Conservation (phyloP, 768 basidiomycete genomes). For the Leccinellum rugosiceps region DNA sequence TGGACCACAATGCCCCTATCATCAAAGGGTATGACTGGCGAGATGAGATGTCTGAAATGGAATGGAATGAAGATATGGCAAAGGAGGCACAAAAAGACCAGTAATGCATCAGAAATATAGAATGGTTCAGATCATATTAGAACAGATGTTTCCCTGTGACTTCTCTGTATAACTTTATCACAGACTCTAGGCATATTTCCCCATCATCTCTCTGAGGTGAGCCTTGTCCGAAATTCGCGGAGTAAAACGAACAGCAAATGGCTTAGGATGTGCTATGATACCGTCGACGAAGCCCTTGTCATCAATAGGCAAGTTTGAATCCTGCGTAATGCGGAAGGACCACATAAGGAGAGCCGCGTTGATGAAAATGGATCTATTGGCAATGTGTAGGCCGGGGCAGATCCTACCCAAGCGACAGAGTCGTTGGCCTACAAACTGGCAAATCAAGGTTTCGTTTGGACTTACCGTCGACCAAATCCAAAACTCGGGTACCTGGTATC, state of each 20-base stretch:
- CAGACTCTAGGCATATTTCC: constrained; percentile 18
- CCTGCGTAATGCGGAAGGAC: constrained; percentile 57
- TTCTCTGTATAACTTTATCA: background rate
- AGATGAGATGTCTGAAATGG: background rate
- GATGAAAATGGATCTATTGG: constrained; percentile 58
- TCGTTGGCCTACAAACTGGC: background rate
- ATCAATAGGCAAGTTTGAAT: constrained; percentile 56
- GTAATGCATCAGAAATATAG: background rate
- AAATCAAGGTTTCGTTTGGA: background rate
- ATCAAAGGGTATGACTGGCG: background rate
- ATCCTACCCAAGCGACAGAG: constrained; percentile 35
- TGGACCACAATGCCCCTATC: background rate
- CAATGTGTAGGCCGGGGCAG: constrained; percentile 66
- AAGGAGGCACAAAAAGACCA: background rate
- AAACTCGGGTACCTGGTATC: constrained; percentile 53
- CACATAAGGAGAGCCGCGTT: constrained; percentile 63
- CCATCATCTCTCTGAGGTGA: constrained; percentile 26
- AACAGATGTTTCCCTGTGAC: background rate
- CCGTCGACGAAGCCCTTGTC: constrained; percentile 59
- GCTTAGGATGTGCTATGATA: constrained; percentile 60
- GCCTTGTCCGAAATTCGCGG: constrained; percentile 37
- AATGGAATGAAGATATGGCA: background rate
- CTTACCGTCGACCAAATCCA: constrained; percentile 49
- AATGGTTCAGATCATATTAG: background rate
- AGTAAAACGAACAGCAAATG: constrained; percentile 56